phyloP scores from a whole-genome alignment of 73 alveolate genomes.

The Paramecium primaurelia region DNA sequence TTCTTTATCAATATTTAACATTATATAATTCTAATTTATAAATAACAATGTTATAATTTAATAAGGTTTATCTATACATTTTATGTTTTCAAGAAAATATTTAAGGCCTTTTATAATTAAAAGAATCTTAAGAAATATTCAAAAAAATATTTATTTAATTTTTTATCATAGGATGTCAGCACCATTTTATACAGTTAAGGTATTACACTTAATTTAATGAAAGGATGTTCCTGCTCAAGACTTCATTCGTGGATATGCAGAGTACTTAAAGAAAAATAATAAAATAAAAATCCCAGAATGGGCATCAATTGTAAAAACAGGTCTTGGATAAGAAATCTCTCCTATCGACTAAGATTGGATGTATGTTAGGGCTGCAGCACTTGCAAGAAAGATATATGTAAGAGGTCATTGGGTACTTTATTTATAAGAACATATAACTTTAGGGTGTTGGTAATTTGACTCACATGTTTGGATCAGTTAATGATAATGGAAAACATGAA shows the following conservation, averaged over 20 bases:
- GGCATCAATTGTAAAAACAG: conserved; percentile 88
- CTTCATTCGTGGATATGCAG: conserved; percentile 89
- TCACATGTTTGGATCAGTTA: conserved; percentile 84
- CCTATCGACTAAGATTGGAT: conserved; percentile 95
- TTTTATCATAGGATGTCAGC: conserved; percentile 12
- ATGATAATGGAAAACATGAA: conserved; percentile 82
- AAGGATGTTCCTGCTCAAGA: conserved; percentile 92
- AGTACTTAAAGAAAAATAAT: conserved; percentile 89
- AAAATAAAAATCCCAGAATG: conserved; percentile 93
- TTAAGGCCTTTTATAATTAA: neutral
- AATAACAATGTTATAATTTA: neutral
- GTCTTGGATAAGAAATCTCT: conserved; percentile 83
- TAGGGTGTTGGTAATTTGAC: conserved; percentile 55
- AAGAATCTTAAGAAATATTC: conserved; percentile 10
- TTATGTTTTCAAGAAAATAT: neutral
- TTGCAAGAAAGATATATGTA: conserved; percentile 90
- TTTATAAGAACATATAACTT: neutral
- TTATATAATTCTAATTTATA: too few species aligned
- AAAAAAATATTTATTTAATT: conserved; percentile 47
- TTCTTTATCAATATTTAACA: neutral
- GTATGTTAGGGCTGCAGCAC: conserved; percentile 96
- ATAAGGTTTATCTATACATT: neutral
- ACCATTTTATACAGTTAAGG: conserved; percentile 31
- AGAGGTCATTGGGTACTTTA: conserved; percentile 85
- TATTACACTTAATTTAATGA: neutral